Base-by-base conservation (phyloP, 148 eudicot species). In the Vaccinium macrocarpon region DNA sequence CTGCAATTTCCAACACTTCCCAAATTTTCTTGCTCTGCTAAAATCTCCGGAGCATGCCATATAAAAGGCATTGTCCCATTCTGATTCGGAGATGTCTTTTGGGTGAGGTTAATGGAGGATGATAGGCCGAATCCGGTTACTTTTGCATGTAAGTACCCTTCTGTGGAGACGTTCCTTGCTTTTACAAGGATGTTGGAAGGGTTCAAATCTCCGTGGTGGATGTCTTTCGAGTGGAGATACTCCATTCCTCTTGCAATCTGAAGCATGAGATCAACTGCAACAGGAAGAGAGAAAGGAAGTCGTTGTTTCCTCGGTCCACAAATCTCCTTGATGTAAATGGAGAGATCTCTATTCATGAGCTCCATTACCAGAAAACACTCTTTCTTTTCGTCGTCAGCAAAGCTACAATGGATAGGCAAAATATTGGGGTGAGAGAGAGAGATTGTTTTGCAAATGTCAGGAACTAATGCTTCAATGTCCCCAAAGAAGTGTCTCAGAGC, bases 161-260 rank as follows among this genome's bases (percentile, higher is more conserved):
- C 93, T 29, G 88, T 61, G 25, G 84, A 81, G 57, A 53, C 73
- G 72, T 75, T 84, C 81, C 90, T 86, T 53, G 88, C 23, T 84
- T 87, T 90, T 16, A 91, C 80, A 68, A 95, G 93, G 86, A 95
- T 84, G 59, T 90, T 95, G 5, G 92, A 92, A 66, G 97, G 95
- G 81, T 89, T 92, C 55, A 95, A 83, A 52, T 93, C 89, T 15
- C 98, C 95, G 21, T 92, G 98, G 53, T 86, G 90, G 76, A 95
- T 90, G 49, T 91, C 85, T 82, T 92, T 92, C 1, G 95, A 92
- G 78, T 93, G 96, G 55, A 93, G 92, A 88, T 95, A 95, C 76
- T 95, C 98, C 97, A 95, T 91, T 27, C 97, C 98, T 90, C 98
- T 85, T 52, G 97, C 95, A 72, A 95, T 90, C 89, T 95, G 98